A percentile compares a stretch with the other conserved stretches of the same genome.
Evolutionary conservation across 2,329 filamentous ascomycete species (phyloP).

Genomic region (Fusarium sp.): DNA sequence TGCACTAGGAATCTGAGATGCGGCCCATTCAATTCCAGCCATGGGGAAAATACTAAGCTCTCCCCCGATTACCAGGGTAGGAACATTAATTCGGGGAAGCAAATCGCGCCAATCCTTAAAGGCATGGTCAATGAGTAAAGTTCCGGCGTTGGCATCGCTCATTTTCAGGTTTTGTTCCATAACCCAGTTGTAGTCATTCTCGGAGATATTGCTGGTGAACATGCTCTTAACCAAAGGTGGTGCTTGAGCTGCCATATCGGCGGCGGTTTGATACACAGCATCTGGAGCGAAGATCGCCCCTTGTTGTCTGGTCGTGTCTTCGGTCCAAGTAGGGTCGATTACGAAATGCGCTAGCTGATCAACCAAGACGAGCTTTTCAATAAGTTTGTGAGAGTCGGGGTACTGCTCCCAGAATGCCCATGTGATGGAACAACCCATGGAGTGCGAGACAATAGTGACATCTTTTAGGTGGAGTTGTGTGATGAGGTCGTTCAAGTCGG

Average conservation of each 20-base stretch:
- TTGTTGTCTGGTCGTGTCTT: neutral
- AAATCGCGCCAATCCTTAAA: constrained; percentile 5
- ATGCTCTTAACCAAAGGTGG: neutral
- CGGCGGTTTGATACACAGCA: neutral
- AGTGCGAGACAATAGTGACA: constrained; percentile 2
- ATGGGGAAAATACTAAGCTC: neutral
- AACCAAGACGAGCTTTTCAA: constrained; percentile 1
- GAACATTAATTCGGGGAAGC: neutral
- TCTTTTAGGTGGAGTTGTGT: neutral
- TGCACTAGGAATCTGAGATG: constrained; percentile 6
- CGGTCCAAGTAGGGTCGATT: constrained; percentile 4
- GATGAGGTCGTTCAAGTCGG: constrained; percentile 2
- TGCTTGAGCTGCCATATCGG: neutral
- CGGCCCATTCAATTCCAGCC: constrained; percentile 1
- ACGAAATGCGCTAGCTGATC: constrained; percentile 2
- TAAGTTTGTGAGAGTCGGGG: neutral
- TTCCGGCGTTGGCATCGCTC: neutral
- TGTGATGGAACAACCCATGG: constrained; percentile 4
- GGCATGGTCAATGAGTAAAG: neutral
- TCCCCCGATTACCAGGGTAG: neutral
- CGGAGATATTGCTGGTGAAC: neutral
- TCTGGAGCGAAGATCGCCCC: constrained; percentile 1
- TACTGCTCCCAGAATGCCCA: constrained; percentile 15
- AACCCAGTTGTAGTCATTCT: neutral
- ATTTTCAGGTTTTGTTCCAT: constrained; percentile 4